Base-by-base conservation (phyloP, 169 alveolate species). In the Plasmodium chabaudi region DNA sequence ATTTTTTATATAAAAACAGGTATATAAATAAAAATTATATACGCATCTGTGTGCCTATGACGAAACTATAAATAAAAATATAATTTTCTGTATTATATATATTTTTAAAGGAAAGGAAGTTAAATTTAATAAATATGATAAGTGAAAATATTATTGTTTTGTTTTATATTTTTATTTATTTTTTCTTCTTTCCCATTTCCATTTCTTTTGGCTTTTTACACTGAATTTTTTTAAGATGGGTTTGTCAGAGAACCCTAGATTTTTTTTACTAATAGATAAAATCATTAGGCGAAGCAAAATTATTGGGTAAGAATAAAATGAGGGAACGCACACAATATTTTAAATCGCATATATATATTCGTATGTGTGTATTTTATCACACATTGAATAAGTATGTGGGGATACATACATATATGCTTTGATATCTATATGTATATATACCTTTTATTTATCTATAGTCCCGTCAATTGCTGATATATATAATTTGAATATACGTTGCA, bases 161-260 rank as follows among this genome's bases (percentile, higher is more conserved):
- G 6, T 34, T 34, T 34, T 34, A 34, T 34, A 12, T 61, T 57
- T 34, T 27, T 75, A 44, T 53, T n/a, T 53, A 39, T 23, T 39
- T 34, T 49, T 12, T 5, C 55, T 63, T 15, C 21, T 25, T 77
- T 44, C n/a, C 10, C 72, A 21, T 13, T 53, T 56, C n/a, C 49
- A 1, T 10, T n/a, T 49, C 42, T 59, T 57, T 60, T 19, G 56
- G 25, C 59, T 57, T 56, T 86, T 64, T 7, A 10, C 17, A 19
- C 17, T 74, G 42, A 27, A 21, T 46, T 49, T n/a, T 25, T 46
- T 42, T 57, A 86, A 21, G 23, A 86, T 86, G 91, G 91, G 87
- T 15, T 86, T 86, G 7, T 86, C 91, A 39, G 87, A 86, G 69
- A 70, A 86, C 39, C 91, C 91, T 19, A 86, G 60, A 34, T 70